Conservation (phyloP, 805 yeast genomes). For the Lachancea waltii region DNA sequence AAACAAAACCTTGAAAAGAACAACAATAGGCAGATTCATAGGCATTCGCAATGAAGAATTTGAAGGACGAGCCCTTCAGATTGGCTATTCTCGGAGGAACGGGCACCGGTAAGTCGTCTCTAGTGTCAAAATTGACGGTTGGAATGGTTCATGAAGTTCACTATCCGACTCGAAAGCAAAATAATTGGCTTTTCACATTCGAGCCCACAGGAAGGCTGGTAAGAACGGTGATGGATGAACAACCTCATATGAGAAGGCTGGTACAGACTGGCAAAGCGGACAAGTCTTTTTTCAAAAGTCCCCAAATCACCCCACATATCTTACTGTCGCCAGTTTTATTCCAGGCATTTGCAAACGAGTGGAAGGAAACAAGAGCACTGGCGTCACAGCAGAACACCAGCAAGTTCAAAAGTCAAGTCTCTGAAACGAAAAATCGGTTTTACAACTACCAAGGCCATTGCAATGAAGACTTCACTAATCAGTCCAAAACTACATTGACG, state of each 20-base stretch:
- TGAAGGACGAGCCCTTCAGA: constrained; percentile 42
- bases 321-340: constrained; percentile 36
- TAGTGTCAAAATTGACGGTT: constrained; percentile 43
- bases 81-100: constrained; percentile 57
- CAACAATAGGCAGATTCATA: no score
- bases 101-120: constrained; percentile 54
- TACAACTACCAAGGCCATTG: constrained; percentile 5
- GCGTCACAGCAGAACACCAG: neutral
- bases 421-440: constrained; percentile 1
- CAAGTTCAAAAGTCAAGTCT: neutral
- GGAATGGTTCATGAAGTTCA: constrained; percentile 57
- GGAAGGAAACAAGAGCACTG: constrained; percentile 15
- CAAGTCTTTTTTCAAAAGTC: constrained; percentile 30
- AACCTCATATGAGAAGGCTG: constrained; percentile 38
- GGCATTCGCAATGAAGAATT: neutral
- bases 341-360: constrained; percentile 30
- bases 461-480: neutral
- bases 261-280: constrained; percentile 15
- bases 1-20: neutral
- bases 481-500: constrained; percentile 8
- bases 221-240: constrained; percentile 42
- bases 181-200: constrained; percentile 52
- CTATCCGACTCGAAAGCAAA: constrained; percentile 64
- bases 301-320: constrained; percentile 26
- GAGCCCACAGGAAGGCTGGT: constrained; percentile 37